These are phyloP conservation scores for Hypoxylon sp. DNA, from an alignment of 2,329 filamentous ascomycete genomes.

Conservation along the genomic window DNA sequence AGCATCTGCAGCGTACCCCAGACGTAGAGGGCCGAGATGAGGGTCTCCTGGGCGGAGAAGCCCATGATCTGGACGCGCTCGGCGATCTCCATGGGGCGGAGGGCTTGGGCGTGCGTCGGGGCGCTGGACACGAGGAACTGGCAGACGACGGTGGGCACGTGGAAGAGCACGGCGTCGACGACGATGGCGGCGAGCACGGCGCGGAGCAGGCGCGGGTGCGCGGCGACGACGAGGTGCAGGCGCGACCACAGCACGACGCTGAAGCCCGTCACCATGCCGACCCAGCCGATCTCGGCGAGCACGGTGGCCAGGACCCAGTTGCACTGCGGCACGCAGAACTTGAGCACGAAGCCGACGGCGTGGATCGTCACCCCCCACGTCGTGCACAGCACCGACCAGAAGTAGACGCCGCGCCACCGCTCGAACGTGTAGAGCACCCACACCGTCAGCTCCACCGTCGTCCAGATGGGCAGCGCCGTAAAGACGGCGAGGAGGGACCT, in stretches of 20 bases:
- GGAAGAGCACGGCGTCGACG: constrained; percentile 15
- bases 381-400: constrained; percentile 22
- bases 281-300: constrained; percentile 22
- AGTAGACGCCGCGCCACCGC: constrained; percentile 23
- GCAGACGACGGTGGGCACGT: constrained; percentile 20
- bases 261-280: constrained; percentile 21
- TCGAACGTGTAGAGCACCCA: constrained; percentile 27
- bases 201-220: constrained; percentile 5
- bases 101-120: constrained; percentile 12
- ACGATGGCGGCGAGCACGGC: constrained; percentile 20
- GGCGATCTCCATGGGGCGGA: constrained; percentile 19
- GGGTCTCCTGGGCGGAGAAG: constrained; percentile 20
- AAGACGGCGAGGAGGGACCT: constrained; percentile 28
- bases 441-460: constrained; percentile 22
- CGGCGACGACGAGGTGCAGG: constrained; percentile 19
- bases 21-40: constrained; percentile 25
- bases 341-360: constrained; percentile 23
- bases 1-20: constrained; percentile 27
- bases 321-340: constrained; percentile 24
- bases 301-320: constrained; percentile 23
- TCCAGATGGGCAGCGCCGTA: constrained; percentile 28
- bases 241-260: constrained; percentile 26
- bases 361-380: constrained; percentile 26
- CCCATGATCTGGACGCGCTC: constrained; percentile 21
- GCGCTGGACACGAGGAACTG: constrained; percentile 20